Evolutionary conservation across 805 yeast genomes (phyloP).

Genomic region (Starmerella stellata): DNA sequence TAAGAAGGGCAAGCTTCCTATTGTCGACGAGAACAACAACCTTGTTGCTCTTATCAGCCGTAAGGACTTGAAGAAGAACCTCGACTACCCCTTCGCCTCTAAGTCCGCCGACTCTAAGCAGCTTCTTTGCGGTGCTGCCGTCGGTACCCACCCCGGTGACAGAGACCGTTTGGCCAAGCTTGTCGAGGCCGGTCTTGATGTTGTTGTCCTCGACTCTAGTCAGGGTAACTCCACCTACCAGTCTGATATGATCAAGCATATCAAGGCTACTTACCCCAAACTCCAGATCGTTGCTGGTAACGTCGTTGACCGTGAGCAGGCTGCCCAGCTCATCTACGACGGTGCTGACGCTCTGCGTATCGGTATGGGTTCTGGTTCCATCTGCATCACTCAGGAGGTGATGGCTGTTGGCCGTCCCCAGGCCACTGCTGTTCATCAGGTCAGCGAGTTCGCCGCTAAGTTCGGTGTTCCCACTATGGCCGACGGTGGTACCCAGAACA

Average conservation of each 20-base stretch:
- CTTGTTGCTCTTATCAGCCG: slow-evolving; percentile 79
- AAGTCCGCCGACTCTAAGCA: slow-evolving; percentile 87
- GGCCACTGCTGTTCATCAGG: slow-evolving; percentile 95
- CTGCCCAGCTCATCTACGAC: slow-evolving; percentile 81
- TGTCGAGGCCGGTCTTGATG: slow-evolving; percentile 93
- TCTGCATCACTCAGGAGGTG: slow-evolving; percentile 98
- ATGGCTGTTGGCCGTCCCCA: slow-evolving; percentile 99
- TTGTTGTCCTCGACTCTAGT: slow-evolving; percentile 85
- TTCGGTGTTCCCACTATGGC: slow-evolving; percentile 98
- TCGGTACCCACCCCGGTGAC: slow-evolving; percentile 86
- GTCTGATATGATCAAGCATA: slow-evolving; percentile 80
- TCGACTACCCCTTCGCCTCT: slow-evolving; percentile 83
- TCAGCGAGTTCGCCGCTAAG: slow-evolving; percentile 78
- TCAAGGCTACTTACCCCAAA: slow-evolving; percentile 60
- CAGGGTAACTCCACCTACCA: slow-evolving; percentile 97
- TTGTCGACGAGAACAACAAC: slow-evolving; percentile 58
- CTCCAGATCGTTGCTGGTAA: slow-evolving; percentile 92
- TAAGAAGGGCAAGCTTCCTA: slow-evolving; percentile 94
- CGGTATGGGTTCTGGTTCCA: slow-evolving; percentile 99
- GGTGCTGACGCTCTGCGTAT: slow-evolving; percentile 98
- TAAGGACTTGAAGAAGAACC: slow-evolving; percentile 93
- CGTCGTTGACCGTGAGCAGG: slow-evolving; percentile 97
- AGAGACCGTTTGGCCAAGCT: slow-evolving; percentile 64
- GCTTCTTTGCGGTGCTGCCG: slow-evolving; percentile 94
- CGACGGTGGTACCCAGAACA: slow-evolving; percentile 97